Base-by-base conservation (phyloP, 805 yeast genomes). In the Metschnikowia aberdeeniae region DNA sequence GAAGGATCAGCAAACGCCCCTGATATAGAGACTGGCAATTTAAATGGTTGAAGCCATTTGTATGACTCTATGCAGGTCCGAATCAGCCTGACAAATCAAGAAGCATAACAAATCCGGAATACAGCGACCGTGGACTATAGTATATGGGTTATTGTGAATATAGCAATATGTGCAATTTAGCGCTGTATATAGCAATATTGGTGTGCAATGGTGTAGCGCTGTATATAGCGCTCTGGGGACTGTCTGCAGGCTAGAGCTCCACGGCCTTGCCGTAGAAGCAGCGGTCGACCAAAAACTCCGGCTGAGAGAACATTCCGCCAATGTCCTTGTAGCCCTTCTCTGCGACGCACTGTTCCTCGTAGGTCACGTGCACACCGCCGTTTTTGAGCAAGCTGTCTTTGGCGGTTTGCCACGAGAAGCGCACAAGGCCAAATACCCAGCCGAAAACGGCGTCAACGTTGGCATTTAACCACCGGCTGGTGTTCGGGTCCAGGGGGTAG, bases 351-450 rank as follows among this genome's bases (percentile, higher is more conserved):
- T 74, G 77, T 24, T 75, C 81, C 43, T 76, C 80, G 82, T 92
- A 89, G 14, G 76, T 74, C 43, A 89, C 78, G 1, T 70, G 69
- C 0, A 75, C 66, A 4, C 79, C 81, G 0, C 75, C 75, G 36
- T 73, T 68, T 34, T 73, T 77, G 10, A 72, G 73, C 33, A 92
- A 63, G 31, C 86, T 72, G 50, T 88, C 95, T 53, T 79, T 81
- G 1, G 96, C 81, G 0, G 99, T 93, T 56, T 88, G 93, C 99
- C 99, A 93, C 32, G 95, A 88, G 57, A 84, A 93, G 41, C 99
- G 68, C 7, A 85, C 74, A 37, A 84, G 78, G 8, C 86, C 76
- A 42, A 55, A 67, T 43, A 80, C 75, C 98, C 98, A 93, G 0
- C 98, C 98, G 64, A 87, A 87, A 11, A 92, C 69, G 11, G 76